Base-by-base conservation (phyloP, 164 flowering plant genomes). In the Pachysandra terminalis region DNA sequence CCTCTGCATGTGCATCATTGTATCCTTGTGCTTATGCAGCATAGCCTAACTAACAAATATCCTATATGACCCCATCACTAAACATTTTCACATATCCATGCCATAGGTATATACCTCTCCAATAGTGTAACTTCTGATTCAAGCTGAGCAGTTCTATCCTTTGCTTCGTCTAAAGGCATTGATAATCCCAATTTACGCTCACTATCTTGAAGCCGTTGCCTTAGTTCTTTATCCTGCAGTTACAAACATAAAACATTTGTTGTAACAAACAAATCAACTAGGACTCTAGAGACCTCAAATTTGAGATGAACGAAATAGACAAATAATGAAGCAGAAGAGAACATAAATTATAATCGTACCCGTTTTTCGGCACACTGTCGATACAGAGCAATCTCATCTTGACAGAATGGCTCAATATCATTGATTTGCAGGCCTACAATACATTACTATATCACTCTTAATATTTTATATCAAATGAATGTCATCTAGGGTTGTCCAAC, bases 331-430 rank as follows among this genome's bases (percentile, higher is more conserved):
- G 25, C 40, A 73, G 9, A 15, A 51, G 37, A 49, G 45, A 28
- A 62, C 19, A 21, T 45, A 57, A 64, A 61, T 27, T 27, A 63
- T n/a, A 15, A n/a, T 26, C 88, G 78, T 60, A 92, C 98, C 85
- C 98, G 81, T 71, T 68, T 90, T 74, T 90, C 97, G 49, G 87
- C 89, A 80, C 98, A 95, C 37, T 90, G 81, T 61, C 83, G 76
- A 64, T 92, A 95, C 61, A 95, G 35, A 61, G 77, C 92, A 83
- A 95, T 83, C 86, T 92, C 98, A 65, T 90, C 97, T 78, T 95
- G 98, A 75, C 97, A 92, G 69, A 95, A 95, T 37, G 97, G 98
- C 77, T 95, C 98, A 54, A 87, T 85, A 54, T 92, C 94, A 75
- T 92, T 87, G 75, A 95, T 76, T 75, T 92, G 97, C 84, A 95